Conservation (phyloP, 2,329 filamentous ascomycete genomes). For the Huntiella bhutanensis region DNA sequence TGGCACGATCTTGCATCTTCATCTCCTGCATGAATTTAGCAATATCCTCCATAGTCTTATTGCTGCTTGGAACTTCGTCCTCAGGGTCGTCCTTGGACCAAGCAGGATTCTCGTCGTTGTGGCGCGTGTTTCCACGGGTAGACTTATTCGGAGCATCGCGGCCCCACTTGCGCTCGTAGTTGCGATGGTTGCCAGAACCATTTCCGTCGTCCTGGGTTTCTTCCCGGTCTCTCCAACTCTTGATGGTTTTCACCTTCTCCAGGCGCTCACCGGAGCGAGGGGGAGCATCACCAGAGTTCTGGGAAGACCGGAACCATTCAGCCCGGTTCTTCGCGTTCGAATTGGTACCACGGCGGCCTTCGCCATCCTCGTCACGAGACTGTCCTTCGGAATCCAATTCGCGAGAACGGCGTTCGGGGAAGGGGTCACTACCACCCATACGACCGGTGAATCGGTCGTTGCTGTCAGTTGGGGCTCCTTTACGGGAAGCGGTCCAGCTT, state of each 20-base stretch:
- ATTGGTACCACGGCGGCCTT: slow-evolving; percentile 32
- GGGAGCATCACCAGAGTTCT: slow-evolving; percentile 16
- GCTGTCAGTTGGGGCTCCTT: slow-evolving; percentile 54
- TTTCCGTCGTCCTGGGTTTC: slow-evolving; percentile 37
- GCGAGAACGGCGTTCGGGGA: slow-evolving; percentile 25
- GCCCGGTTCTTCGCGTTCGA: slow-evolving; percentile 49
- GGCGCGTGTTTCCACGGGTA: slow-evolving; percentile 25
- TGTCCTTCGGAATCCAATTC: slow-evolving; percentile 39
- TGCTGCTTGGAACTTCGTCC: slow-evolving; percentile 48
- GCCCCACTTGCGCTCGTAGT: slow-evolving; percentile 33
- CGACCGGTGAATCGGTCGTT: slow-evolving; percentile 51
- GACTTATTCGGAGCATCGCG: slow-evolving; percentile 23
- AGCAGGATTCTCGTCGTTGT: slow-evolving; percentile 65
- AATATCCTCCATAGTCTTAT: slow-evolving; percentile 69
- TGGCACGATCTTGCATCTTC: slow-evolving; percentile 36
- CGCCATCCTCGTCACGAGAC: slow-evolving; percentile 29
- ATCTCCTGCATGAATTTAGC: slow-evolving; percentile 86
- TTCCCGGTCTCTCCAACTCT: slow-evolving; percentile 42
- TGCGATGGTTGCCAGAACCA: slow-evolving; percentile 20
- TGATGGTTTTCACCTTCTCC: slow-evolving; percentile 25
- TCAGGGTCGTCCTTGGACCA: slow-evolving; percentile 59
- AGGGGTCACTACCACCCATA: slow-evolving; percentile 34
- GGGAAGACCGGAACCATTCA: slow-evolving; percentile 53
- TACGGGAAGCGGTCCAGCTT: slow-evolving; percentile 58
- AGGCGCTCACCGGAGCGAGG: slow-evolving; percentile 30